Base-by-base conservation (phyloP, 2,329 filamentous ascomycete genomes). In the Verticillium klebahnii region DNA sequence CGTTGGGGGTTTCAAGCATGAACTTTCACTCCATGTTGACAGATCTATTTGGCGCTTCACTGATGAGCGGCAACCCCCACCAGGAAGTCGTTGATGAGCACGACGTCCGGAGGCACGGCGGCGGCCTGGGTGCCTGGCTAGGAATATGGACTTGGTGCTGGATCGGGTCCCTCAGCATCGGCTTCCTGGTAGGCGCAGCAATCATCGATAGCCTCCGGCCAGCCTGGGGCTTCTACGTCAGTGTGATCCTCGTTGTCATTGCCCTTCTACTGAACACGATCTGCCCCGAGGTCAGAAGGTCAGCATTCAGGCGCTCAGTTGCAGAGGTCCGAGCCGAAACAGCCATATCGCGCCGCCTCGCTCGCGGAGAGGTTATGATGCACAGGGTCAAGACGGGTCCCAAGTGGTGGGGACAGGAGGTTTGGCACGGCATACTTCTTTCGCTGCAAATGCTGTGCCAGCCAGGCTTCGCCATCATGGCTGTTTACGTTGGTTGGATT, bases 81-180 rank as follows among this genome's bases (percentile, higher is more conserved):
- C 87, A 91, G 73, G 90, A 92, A 69, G 76, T 89, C 23, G 87
- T 89, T 1, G 82, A 88, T 62, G 75, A 82, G 14, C 85, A 85
- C 67, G 90, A 93, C 72, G 84, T 90, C 19, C 84, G 90, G 60
- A 81, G 90, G 50, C 89, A 92, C 69, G 91, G 91, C 8, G 89
- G 90, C 14, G 90, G 91, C 0, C 88, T 93, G 78, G 91, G 91
- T 0, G 77, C 90, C n/a, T 93, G 90, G 91, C 79, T 92, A 11
- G 89, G 89, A 1, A 80, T 90, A 60, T 93, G 90, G 89, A 88
- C 88, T 0, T 93, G 88, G 86, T 91, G 89, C 70, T 90, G 85
- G 73, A 86, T 91, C 67, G 89, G 87, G 6, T 91, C 89, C 25
- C 80, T 93, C 25, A 85, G 86, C 0, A 70, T 92, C 40, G 90